Evolutionary conservation across 78 protist species (phyloP), one percentile per base, ranked within the genome.

Genomic region (Emiliania huxleyi): DNA sequence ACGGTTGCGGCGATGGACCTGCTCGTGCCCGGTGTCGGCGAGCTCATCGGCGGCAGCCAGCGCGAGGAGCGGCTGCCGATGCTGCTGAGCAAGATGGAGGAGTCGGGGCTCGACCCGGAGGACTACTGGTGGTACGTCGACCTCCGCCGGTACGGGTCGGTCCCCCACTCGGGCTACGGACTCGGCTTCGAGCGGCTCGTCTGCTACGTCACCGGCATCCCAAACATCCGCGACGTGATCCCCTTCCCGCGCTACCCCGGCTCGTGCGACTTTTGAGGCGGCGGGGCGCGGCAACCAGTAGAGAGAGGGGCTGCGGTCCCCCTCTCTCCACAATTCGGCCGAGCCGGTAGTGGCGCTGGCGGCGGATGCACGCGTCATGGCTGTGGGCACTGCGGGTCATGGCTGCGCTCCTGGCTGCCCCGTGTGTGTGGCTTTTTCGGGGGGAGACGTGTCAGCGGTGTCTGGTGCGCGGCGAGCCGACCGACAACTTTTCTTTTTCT

Each of bases 101-200:
- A 44, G 56, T 37, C 12, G n/a, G 93, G 79, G 21, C 84, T 90
- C 21, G 42, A 29, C 0, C 44, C 22, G 46, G 62, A 69, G 43
- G 93, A 90, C 79, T 90, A 90, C 18, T 69, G 37, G 73, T 95
- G 94, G 96, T 97, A 97, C 52, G 79, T 95, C 52, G 97, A 97
- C 91, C 93, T 97, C 69, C 93, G 98, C 48, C 71, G 93, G 29
- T 97, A 81, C 75, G 98, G 98, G 4, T 93, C 97, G 26, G 96
- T 93, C 21, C 98, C 98, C 45, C 98, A 97, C 91, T 96, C 96
- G 42, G 98, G 98, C n/a, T 95, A 94, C 71, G 98, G 98, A n/a
- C 84, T 97, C 25, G 98, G 98, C 46, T 97, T 97, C 85, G 98
- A 97, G 94, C 92, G 98, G 38, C 95, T 96, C 21, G 89, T 97